A percentile compares a stretch with the other conserved stretches of the same genome.
phyloP scores from a whole-genome alignment of 192 early-diverging fungal genomes.

The Coemansia sp. region DNA sequence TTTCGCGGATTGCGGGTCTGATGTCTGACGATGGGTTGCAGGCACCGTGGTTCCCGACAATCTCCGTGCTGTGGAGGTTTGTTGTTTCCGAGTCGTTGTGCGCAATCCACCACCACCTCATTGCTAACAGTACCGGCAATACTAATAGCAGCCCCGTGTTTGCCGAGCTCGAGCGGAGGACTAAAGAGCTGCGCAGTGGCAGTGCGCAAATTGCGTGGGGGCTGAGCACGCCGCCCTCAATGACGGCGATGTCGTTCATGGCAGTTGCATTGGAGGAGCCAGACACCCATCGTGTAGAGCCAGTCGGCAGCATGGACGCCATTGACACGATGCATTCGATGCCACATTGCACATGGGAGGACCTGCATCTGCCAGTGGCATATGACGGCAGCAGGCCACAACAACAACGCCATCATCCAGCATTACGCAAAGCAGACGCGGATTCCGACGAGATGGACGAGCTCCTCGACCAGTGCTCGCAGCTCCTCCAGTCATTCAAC shows the following conservation, averaged over 20 bases:
- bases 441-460: conserved; percentile 10
- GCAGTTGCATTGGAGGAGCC: not conserved
- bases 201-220: not conserved
- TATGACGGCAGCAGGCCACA: not conserved
- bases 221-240: not conserved
- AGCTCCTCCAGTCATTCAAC: conserved; percentile 20
- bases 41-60: not conserved
- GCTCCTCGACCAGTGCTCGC: conserved; percentile 17
- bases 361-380: not conserved
- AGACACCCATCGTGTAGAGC: not conserved
- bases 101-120: not conserved
- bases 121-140: not conserved
- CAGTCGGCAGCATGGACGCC: not conserved
- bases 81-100: conserved; percentile 9
- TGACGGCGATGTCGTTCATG: not conserved
- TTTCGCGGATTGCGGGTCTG: conserved; percentile 6
- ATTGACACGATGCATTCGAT: not conserved
- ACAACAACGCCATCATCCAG: no score
- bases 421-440: not conserved
- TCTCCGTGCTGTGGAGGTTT: conserved; percentile 14
- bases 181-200: not conserved
- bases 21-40: not conserved
- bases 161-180: not conserved
- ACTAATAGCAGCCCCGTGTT: not conserved
- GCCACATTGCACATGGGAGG: not conserved